These are phyloP conservation scores for Cyberlindnera amylophila DNA, from an alignment of 805 yeast species.

Conservation along the genomic window DNA sequence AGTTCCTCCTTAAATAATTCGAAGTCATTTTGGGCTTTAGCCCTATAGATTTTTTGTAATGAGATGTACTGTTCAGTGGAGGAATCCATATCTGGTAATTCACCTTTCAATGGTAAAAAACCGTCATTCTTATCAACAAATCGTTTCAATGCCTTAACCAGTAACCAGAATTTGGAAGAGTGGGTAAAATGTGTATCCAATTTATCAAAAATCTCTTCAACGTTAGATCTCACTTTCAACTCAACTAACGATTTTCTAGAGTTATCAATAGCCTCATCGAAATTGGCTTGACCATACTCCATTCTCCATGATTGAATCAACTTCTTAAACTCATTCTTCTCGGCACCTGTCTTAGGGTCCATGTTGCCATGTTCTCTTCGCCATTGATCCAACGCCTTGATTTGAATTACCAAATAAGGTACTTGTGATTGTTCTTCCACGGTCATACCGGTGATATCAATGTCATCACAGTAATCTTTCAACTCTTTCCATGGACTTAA, in stretches of 20 bases:
- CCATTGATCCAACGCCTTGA: slow-evolving; percentile 50
- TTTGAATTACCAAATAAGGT: slow-evolving; percentile 63
- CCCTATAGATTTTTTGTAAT: slow-evolving; percentile 54
- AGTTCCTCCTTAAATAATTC: slow-evolving; percentile 36
- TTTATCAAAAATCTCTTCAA: slow-evolving; percentile 25
- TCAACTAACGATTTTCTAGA: slow-evolving; percentile 40
- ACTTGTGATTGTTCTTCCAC: slow-evolving; percentile 50
- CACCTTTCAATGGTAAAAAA: slow-evolving; percentile 68
- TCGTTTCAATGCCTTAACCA: slow-evolving; percentile 47
- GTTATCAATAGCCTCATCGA: slow-evolving; percentile 48
- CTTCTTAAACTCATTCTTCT: slow-evolving; percentile 38
- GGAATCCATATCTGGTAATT: slow-evolving; percentile 85
- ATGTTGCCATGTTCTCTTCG: slow-evolving; percentile 20
- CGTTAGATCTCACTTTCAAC: slow-evolving; percentile 29
- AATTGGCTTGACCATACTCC: slow-evolving; percentile 36
- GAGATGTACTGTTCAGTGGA: slow-evolving; percentile 57
- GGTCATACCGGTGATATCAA: slow-evolving; percentile 44
- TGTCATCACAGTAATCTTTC: slow-evolving; percentile 42
- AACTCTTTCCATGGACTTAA: slow-evolving; percentile 73
- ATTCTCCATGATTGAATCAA: slow-evolving; percentile 37
- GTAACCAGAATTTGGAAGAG: slow-evolving; percentile 53
- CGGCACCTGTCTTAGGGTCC: slow-evolving; percentile 36
- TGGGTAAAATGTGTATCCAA: slow-evolving; percentile 8
- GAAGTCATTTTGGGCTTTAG: slow-evolving; percentile 51
- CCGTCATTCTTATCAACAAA: slow-evolving; percentile 42